Percentiles rank a stretch among this genome's conserved stretches.
Conservation (phyloP, 768 basidiomycete species). For the Lactarius sp. region DNA sequence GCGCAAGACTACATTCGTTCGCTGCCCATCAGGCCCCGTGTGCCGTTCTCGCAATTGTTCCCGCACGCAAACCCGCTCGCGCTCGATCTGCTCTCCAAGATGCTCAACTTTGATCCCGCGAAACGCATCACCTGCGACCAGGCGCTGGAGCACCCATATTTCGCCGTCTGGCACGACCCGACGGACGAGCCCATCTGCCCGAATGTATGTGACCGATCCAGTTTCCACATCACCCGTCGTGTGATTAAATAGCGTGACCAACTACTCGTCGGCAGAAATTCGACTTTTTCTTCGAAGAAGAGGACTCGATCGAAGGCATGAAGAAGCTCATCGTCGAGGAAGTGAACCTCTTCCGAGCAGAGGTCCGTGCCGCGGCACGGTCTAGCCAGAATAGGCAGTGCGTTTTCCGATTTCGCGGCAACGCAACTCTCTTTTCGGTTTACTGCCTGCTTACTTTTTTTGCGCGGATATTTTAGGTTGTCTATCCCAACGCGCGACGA, state of each 20-base stretch:
- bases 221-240: too few relatives aligned
- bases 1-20: constrained; percentile 98
- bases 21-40: constrained; percentile 92
- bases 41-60: constrained; percentile 88
- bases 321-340: constrained; percentile 91
- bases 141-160: constrained; percentile 91
- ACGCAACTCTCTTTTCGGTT: neutral
- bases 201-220: constrained; percentile 41
- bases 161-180: constrained; percentile 97
- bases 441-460: neutral
- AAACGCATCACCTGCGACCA: constrained; percentile 96
- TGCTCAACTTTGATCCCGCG: constrained; percentile 94
- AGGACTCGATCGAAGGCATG: constrained; percentile 97
- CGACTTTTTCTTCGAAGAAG: constrained; percentile 94
- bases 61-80: constrained; percentile 92
- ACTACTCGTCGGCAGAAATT: constrained; percentile 56
- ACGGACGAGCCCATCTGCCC: constrained; percentile 89
- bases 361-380: constrained; percentile 75
- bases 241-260: too few relatives aligned
- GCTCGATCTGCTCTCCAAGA: constrained; percentile 84
- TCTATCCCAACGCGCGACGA: constrained; percentile 80
- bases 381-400: constrained; percentile 71
- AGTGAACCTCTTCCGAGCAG: constrained; percentile 81
- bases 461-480: constrained; percentile 41
- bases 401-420: constrained; percentile 20